Conservation (phyloP, 768 basidiomycete genomes). For the Tephrocybe sp. region DNA sequence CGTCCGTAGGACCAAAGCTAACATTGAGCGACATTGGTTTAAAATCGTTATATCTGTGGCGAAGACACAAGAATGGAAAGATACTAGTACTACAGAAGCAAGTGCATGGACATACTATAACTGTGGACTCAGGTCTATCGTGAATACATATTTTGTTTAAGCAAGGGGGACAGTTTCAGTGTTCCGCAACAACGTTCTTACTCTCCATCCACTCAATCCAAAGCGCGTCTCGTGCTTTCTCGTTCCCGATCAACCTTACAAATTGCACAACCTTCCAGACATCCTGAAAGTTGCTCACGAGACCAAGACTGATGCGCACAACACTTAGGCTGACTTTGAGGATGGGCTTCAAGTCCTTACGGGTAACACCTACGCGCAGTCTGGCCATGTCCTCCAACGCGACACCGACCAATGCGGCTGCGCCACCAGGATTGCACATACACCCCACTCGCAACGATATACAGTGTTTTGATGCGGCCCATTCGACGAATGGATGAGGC, state of each 20-base stretch:
- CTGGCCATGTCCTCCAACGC: constrained; percentile 62
- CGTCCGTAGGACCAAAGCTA: no score
- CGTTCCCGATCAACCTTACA: constrained; percentile 43
- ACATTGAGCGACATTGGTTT: no score
- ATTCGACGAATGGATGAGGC: constrained; percentile 72
- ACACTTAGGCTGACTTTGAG: constrained; percentile 74
- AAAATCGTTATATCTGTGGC: no score
- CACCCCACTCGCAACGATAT: constrained; percentile 84
- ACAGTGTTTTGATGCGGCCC: constrained; percentile 60
- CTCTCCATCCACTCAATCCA: constrained; percentile 41
- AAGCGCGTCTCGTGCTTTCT: constrained; percentile 32
- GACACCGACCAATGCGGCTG: constrained; percentile 69
- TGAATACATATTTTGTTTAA: no score
- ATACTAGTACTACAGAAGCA: no score
- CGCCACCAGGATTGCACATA: constrained; percentile 87
- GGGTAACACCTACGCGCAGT: constrained; percentile 58
- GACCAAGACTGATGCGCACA: constrained; percentile 74
- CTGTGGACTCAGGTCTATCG: no score
- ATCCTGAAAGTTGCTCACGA: constrained; percentile 79
- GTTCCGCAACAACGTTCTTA: no score
- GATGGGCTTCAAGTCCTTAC: constrained; percentile 57
- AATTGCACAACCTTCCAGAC: constrained; percentile 59
- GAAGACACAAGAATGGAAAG: no score
- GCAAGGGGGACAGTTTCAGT: no score
- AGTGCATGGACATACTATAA: no score